Conservation (phyloP, 208 protist genomes). For the Wallacemonas sp. region DNA sequence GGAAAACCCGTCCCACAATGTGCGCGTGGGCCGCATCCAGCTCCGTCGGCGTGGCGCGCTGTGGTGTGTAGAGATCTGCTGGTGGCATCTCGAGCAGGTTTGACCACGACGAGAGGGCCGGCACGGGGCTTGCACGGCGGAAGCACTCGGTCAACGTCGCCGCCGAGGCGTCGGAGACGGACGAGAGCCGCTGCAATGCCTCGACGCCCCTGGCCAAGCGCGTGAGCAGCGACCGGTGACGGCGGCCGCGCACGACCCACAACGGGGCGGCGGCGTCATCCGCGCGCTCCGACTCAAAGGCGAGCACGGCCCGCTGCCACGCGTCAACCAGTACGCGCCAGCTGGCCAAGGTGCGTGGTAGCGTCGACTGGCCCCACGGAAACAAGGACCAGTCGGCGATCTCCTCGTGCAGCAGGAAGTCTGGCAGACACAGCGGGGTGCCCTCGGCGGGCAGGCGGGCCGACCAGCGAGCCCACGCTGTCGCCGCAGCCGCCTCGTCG, state of each 20-base stretch:
- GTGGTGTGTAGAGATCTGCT: not conserved
- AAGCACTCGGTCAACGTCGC: not conserved
- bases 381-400: conserved; percentile 11
- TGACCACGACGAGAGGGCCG: conserved; percentile 4
- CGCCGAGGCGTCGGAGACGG: not conserved
- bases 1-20: conserved; percentile 1
- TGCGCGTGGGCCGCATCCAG: not conserved
- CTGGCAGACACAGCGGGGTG: not conserved
- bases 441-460: not conserved
- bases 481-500: not conserved
- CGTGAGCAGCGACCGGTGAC: conserved; percentile 10
- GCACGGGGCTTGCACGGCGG: not conserved
- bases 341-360: not conserved
- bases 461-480: not conserved
- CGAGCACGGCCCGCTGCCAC: conserved; percentile 2
- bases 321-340: not conserved
- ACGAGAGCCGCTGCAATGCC: not conserved
- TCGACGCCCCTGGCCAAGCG: not conserved
- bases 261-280: not conserved
- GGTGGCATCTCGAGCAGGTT: not conserved
- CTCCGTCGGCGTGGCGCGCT: too few relatives aligned
- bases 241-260: not conserved
- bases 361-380: not conserved
- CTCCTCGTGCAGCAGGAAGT: conserved; percentile 2
- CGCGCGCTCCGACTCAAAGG: not conserved